These are phyloP conservation scores for Multifurca ochricompacta DNA, from an alignment of 768 basidiomycete species.

Conservation along the genomic window DNA sequence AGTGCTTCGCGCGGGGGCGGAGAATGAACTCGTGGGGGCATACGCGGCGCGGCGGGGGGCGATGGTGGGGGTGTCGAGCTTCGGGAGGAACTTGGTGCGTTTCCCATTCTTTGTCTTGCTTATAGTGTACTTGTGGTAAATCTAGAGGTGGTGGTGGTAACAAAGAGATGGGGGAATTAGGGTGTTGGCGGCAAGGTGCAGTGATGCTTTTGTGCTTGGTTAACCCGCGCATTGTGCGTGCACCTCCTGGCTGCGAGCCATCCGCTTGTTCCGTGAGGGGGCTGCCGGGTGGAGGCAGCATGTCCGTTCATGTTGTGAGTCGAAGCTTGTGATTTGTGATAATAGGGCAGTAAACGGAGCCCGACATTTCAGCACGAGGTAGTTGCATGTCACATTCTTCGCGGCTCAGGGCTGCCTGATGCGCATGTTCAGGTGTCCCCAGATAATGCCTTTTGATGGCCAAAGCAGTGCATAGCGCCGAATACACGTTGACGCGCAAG, in stretches of 20 bases:
- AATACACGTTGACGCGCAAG: neutral
- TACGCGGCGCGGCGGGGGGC: slow-evolving; percentile 7
- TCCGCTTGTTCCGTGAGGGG: slow-evolving; percentile 8
- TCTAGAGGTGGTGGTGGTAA: neutral
- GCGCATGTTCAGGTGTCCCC: neutral
- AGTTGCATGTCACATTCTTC: slow-evolving; percentile 9
- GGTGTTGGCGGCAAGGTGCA: neutral
- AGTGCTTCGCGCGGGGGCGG: slow-evolving; percentile 16
- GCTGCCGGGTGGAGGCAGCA: slow-evolving; percentile 16
- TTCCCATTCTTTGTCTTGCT: slow-evolving; percentile 13
- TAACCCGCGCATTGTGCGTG: slow-evolving; percentile 9
- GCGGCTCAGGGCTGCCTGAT: slow-evolving; percentile 10
- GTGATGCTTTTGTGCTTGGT: slow-evolving; percentile 12
- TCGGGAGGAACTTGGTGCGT: slow-evolving; percentile 13
- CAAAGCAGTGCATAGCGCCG: neutral
- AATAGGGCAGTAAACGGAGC: slow-evolving; percentile 1
- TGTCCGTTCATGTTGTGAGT: slow-evolving; percentile 11
- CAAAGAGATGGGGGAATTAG: neutral
- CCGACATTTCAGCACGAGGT: slow-evolving; percentile 12
- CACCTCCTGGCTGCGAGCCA: slow-evolving; percentile 4
- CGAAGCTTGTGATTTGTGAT: slow-evolving; percentile 14
- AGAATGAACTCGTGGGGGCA: slow-evolving; percentile 10
- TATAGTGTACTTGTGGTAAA: neutral
- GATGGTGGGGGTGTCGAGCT: slow-evolving; percentile 13
- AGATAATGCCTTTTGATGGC: neutral